Base-by-base conservation (phyloP, 2,329 filamentous ascomycete genomes). In the Paecilomyces formosus region DNA sequence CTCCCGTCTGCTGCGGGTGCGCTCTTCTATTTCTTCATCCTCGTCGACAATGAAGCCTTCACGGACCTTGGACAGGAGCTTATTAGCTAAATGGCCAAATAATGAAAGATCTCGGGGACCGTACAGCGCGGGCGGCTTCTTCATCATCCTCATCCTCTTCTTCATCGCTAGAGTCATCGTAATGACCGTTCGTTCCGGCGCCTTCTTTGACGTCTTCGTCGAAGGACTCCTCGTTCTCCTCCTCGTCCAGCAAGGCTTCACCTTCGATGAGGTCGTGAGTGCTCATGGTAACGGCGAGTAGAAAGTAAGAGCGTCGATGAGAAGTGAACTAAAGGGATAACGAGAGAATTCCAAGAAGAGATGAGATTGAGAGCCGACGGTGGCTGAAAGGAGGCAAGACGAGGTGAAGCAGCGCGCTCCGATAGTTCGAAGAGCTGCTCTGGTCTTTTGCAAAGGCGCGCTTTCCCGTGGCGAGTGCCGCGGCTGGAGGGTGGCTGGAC, bases 41-140 rank as follows among this genome's bases (percentile, higher is more conserved):
- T 96, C 92, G 68, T 96, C 91, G 63, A 96, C 91, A 64, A 99
- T 97, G 77, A 97, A 99, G 26, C 92, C 93, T 79, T 96, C 92
- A 56, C 89, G 89, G 64, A 96, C 84, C 92, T 96, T 31, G 68
- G 24, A 11, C 11, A 39, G 30, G 53, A 28, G 52, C 31, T 57
- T 50, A 59, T 69, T 56, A 65, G 62, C 63, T 59, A 60, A 24
- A 28, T 45, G 3, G 35, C n/a, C 15, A 50, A 9, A 3, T 8
- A 28, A 24, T 3, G 30, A 3, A 8, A 15, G 21, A 18, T 6
- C 30, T 33, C 18, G 22, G 21, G 6, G 22, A 45, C 68, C 80
- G 67, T 77, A 94, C 89, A 73, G 86, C 88, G 65, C 86, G 84
- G 63, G 86, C 88, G 67, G 90, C 91, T 71, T 94, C 92, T 70